These are phyloP conservation scores for Rhododendron simsii DNA, from an alignment of 148 eudicot species.

Conservation along the genomic window DNA sequence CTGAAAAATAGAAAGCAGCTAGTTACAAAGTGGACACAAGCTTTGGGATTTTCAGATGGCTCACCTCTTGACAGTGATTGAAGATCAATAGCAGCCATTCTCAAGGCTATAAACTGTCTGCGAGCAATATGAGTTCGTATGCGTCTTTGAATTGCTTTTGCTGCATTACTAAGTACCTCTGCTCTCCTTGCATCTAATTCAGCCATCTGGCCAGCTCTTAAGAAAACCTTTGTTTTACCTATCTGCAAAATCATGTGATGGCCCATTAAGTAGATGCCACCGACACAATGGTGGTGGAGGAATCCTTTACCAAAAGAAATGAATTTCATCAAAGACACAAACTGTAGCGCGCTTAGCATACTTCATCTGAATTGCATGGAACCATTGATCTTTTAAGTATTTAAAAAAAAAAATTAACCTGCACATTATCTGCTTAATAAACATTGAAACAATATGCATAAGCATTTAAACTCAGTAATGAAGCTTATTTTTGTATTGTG, in stretches of 20 bases:
- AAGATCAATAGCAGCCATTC: conserved; percentile 47
- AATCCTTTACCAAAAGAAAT: background rate
- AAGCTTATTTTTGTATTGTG: background rate
- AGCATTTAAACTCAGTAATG: background rate
- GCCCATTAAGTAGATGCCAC: background rate
- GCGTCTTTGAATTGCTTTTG: conserved; percentile 75
- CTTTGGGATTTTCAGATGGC: conserved; percentile 13
- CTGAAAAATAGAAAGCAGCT: conserved; percentile 4
- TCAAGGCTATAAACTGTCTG: conserved; percentile 55
- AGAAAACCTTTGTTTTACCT: conserved; percentile 90
- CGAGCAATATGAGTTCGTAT: conserved; percentile 76
- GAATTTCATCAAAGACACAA: background rate
- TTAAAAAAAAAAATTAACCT: background rate
- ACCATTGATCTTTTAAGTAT: background rate
- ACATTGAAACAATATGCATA: background rate
- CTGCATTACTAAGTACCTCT: conserved; percentile 80
- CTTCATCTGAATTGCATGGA: conserved; percentile 15
- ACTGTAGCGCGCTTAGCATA: conserved; percentile 2
- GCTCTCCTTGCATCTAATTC: conserved; percentile 91
- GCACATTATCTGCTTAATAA: background rate
- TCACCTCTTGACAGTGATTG: conserved; percentile 76
- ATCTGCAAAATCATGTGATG: conserved; percentile 43
- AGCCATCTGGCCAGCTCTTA: conserved; percentile 99
- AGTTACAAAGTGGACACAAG: background rate
- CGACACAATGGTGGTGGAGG: background rate